Conservation (phyloP, 169 alveolate genomes). For the Perkinsus chesapeaki region DNA sequence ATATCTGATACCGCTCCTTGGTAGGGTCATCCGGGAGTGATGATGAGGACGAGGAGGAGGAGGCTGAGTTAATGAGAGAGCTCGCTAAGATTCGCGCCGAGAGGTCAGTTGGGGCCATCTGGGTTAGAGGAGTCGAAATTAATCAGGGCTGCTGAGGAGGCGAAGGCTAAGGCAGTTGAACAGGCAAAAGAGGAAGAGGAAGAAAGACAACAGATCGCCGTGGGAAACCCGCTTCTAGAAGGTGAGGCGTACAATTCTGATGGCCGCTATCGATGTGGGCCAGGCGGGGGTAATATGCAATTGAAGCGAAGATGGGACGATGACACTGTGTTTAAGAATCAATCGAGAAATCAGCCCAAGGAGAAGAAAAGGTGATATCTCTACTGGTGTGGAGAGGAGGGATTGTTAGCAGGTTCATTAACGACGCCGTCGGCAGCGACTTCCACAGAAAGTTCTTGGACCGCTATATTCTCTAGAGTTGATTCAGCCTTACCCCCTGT, state of each 20-base stretch:
- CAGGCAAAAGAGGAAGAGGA: slow-evolving; percentile 41
- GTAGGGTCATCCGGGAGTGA: no score
- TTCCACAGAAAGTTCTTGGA: slow-evolving; percentile 67
- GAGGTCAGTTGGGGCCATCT: neutral
- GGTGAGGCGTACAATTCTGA: no score
- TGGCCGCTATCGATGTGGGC: no score
- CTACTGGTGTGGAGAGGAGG: neutral
- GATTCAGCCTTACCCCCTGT: neutral
- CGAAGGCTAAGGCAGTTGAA: slow-evolving; percentile 54
- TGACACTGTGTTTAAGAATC: slow-evolving; percentile 75
- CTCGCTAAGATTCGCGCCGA: neutral
- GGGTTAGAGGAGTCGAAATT: neutral
- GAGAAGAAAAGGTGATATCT: slow-evolving; percentile 35
- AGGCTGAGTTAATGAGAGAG: neutral
- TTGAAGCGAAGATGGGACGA: slow-evolving; percentile 79
- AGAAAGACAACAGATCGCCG: slow-evolving; percentile 42
- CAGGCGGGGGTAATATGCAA: slow-evolving; percentile 22
- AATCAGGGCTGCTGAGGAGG: neutral
- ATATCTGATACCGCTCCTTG: no score
- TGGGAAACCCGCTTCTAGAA: slow-evolving; percentile 60
- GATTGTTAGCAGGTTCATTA: slow-evolving; percentile 57
- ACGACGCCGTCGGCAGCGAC: slow-evolving; percentile 80
- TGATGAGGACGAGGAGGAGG: neutral
- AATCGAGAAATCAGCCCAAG: slow-evolving; percentile 61
- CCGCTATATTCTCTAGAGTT: slow-evolving; percentile 48